Evolutionary conservation across 257 asterid genomes (phyloP).

Genomic region (Solanum raphanifolium): DNA sequence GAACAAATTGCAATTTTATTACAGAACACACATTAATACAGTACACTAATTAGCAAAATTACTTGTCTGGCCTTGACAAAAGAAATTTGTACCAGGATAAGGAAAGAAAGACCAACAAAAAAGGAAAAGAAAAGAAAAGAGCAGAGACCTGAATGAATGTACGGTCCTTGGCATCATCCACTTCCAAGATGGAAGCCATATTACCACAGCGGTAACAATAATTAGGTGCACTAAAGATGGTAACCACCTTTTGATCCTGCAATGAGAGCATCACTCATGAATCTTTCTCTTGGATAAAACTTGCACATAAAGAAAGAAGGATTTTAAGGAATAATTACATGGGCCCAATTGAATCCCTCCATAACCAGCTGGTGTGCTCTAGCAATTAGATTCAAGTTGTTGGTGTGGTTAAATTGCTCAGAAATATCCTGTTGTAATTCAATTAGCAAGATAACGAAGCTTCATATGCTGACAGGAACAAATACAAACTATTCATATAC

Average conservation of each 20-base stretch:
- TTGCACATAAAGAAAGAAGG: background rate
- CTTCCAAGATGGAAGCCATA: conserved; percentile 82
- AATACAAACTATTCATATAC: background rate
- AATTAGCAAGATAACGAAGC: background rate
- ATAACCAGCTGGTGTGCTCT: conserved; percentile 90
- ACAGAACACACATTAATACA: background rate
- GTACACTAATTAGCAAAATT: background rate
- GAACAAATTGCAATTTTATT: background rate
- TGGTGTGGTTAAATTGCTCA: conserved; percentile 72
- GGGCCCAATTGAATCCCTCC: conserved; percentile 93
- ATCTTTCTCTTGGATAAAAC: background rate
- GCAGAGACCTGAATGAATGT: conserved; percentile 57
- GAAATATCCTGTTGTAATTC: conserved; percentile 50
- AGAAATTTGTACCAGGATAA: background rate
- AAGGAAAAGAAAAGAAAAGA: background rate
- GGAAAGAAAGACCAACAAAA: background rate
- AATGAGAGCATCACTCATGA: background rate
- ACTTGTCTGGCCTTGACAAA: background rate
- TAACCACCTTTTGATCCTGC: conserved; percentile 80
- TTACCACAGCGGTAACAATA: conserved; percentile 84
- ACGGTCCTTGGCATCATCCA: conserved; percentile 68
- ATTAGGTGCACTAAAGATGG: conserved; percentile 77
- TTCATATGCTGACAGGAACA: background rate
- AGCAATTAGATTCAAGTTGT: conserved; percentile 71
- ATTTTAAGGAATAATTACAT: conserved; percentile 26